phyloP scores from a whole-genome alignment of 495 filamentous ascomycete genomes.

The Penicillium coprophilum region DNA sequence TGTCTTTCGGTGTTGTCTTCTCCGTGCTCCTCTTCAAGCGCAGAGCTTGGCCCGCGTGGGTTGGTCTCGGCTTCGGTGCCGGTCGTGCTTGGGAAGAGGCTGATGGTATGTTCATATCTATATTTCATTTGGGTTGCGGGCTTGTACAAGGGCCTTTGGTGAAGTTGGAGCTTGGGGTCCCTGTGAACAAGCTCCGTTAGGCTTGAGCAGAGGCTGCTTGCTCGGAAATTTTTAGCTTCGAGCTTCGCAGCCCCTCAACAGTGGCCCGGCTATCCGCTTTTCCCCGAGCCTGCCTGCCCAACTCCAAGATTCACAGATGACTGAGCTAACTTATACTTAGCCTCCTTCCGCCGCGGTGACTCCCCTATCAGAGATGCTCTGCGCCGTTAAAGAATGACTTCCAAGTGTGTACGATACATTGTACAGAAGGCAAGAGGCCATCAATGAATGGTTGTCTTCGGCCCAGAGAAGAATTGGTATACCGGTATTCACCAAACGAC shows the following conservation, averaged over 20 bases:
- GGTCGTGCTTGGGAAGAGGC: constrained; percentile 93
- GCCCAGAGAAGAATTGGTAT: constrained; percentile 18
- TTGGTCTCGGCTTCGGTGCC: constrained; percentile 91
- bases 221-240: neutral
- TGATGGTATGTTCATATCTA: constrained; percentile 47
- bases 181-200: neutral
- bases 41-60: constrained; percentile 90
- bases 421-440: constrained; percentile 34
- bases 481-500: constrained; percentile 14
- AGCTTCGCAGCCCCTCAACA: neutral
- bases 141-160: neutral
- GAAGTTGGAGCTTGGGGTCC: neutral
- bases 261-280: constrained; percentile 10
- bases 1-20: constrained; percentile 96
- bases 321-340: constrained; percentile 29
- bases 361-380: constrained; percentile 46
- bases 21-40: constrained; percentile 97
- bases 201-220: neutral
- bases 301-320: neutral
- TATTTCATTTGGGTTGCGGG: neutral
- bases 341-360: constrained; percentile 51
- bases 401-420: constrained; percentile 46
- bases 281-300: constrained; percentile 3
- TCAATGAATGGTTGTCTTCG: constrained; percentile 11
- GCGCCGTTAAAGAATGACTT: constrained; percentile 38